Evolutionary conservation across 768 basidiomycete genomes (phyloP).

Genomic region (Tricholoma bakamatsutake): DNA sequence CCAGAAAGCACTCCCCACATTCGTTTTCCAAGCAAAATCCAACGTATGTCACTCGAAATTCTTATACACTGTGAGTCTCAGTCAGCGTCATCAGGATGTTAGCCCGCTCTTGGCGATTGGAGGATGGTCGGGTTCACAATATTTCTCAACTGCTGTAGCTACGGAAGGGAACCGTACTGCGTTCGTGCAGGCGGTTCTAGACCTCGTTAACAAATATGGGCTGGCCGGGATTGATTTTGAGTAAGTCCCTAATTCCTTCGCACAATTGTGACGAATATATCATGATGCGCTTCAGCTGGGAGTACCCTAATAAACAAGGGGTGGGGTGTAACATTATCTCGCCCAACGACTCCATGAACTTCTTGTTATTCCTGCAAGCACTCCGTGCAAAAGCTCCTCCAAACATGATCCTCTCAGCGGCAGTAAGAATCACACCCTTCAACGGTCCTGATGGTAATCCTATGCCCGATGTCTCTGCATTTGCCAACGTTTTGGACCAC

Average conservation of each 20-base stretch:
- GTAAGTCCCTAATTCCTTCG: conserved; percentile 21
- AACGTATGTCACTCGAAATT: conserved; percentile 25
- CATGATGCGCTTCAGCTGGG: conserved; percentile 48
- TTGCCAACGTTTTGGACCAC: conserved; percentile 56
- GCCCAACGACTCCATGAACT: conserved; percentile 64
- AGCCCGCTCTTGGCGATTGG: conserved; percentile 57
- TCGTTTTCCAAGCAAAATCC: conserved; percentile 43
- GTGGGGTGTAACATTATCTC: conserved; percentile 65
- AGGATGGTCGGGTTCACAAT: conserved; percentile 63
- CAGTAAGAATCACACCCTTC: conserved; percentile 38
- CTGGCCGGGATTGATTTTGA: conserved; percentile 58
- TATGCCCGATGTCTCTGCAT: conserved; percentile 61
- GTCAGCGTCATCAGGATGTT: conserved; percentile 35
- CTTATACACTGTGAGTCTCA: neutral
- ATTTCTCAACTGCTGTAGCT: conserved; percentile 57
- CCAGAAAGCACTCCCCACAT: conserved; percentile 41
- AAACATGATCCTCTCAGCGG: conserved; percentile 52
- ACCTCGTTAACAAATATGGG: conserved; percentile 41
- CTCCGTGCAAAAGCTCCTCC: conserved; percentile 49
- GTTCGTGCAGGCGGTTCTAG: conserved; percentile 56
- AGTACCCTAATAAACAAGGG: conserved; percentile 68
- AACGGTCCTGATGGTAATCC: conserved; percentile 50
- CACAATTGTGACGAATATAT: neutral
- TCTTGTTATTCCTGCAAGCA: conserved; percentile 66
- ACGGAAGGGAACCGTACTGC: conserved; percentile 50